Base-by-base conservation (phyloP, 2,329 filamentous ascomycete species). In the Fusarium anguioides region DNA sequence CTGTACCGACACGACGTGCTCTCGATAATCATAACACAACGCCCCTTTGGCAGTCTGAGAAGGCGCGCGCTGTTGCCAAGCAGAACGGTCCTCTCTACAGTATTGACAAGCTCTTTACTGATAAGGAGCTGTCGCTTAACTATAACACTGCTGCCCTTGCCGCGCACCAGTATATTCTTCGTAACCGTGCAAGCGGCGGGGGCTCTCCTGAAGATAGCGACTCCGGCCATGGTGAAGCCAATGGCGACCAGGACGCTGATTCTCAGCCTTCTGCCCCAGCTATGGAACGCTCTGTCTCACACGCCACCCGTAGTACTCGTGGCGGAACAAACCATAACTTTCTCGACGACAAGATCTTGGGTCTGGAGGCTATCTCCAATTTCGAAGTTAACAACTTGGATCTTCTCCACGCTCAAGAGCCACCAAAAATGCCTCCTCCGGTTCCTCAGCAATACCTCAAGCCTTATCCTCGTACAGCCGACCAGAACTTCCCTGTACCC, bases 91-190 rank as follows among this genome's bases (percentile, higher is more conserved):
- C 87, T 0, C 78, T 88, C 3, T 90, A 89, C 75, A 90, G 86
- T 74, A 86, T 91, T 60, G 88, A 91, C 70, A 90, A 90, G 79
- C 83, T 91, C 35, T 91, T 91, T 48, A 91, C 88, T 0, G 89
- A 91, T 70, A 90, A 89, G 76, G 89, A 91, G 77, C 81, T 91
- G 27, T 83, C 85, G 6, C 84, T 91, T 80, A 87, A 86, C 26
- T 90, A 90, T 75, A 90, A 89, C 61, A 79, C 82, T 6, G 86
- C 89, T 7, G 87, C 88, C 27, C 71, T 89, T 20, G 87, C 87
- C 4, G 84, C 89, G 10, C 86, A 89, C 74, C 85, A 86, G 63
- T 86, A 88, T 71, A 82, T 90, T 56, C 77, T 89, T 50, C 84
- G 86, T 33, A 87, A 88, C 72, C 85, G 84, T 47, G 74, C 80